Conservation (phyloP, 768 basidiomycete species). For the Pulveroboletus ravenelii region DNA sequence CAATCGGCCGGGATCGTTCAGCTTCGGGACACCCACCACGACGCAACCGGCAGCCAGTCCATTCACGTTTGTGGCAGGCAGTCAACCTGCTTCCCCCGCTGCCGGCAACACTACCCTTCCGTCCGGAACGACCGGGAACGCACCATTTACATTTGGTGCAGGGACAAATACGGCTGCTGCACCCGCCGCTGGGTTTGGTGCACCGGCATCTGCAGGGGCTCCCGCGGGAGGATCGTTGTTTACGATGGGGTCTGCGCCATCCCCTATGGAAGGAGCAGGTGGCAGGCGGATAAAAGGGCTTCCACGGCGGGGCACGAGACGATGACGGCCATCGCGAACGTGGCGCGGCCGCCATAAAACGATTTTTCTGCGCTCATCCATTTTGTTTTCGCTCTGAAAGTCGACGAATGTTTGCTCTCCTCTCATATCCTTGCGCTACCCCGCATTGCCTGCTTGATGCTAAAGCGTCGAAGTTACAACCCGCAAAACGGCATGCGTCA, state of each 20-base stretch:
- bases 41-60: constrained; percentile 31
- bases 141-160: constrained; percentile 37
- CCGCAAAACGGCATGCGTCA: constrained; percentile 7
- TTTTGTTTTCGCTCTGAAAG: constrained; percentile 10
- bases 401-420: constrained; percentile 5
- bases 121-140: constrained; percentile 23
- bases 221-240: constrained; percentile 37
- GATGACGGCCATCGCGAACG: constrained; percentile 12
- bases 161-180: constrained; percentile 31
- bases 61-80: constrained; percentile 49
- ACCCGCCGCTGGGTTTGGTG: constrained; percentile 39
- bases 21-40: constrained; percentile 41
- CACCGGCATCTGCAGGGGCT: constrained; percentile 32
- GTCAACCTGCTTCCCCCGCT: constrained; percentile 59
- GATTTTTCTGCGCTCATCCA: constrained; percentile 3
- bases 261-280: constrained; percentile 33
- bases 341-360: constrained; percentile 7
- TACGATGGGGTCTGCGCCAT: constrained; percentile 57
- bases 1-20: constrained; percentile 42
- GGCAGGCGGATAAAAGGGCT: constrained; percentile 51
- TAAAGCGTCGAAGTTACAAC: constrained; percentile 20
- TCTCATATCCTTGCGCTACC: constrained; percentile 21
- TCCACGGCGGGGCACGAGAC: constrained; percentile 39
- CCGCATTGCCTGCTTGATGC: constrained; percentile 15
- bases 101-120: constrained; percentile 33